These are phyloP conservation scores for Centella asiatica DNA, from an alignment of 129 eudicot genomes.

Conservation along the genomic window DNA sequence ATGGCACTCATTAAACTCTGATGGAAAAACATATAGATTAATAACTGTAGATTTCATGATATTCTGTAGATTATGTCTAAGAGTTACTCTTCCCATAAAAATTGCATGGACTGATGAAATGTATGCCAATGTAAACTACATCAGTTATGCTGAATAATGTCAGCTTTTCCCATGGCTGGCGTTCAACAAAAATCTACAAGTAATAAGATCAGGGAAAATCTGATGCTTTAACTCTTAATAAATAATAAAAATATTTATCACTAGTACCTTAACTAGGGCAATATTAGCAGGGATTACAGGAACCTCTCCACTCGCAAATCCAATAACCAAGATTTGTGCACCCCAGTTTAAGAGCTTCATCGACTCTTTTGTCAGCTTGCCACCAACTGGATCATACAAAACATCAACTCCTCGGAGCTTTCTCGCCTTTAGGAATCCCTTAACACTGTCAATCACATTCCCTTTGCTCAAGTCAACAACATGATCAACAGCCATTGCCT, in stretches of 20 bases:
- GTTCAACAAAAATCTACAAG: neutral
- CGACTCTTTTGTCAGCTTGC: conserved; percentile 83
- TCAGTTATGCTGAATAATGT: too few species aligned
- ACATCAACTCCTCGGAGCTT: conserved; percentile 93
- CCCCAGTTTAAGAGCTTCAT: conserved; percentile 91
- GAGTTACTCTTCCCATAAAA: neutral
- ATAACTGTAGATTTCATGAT: too few species aligned
- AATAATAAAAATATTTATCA: neutral
- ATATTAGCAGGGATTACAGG: conserved; percentile 93
- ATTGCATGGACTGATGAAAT: neutral
- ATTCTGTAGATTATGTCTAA: neutral
- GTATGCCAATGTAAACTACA: neutral
- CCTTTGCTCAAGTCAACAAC: conserved; percentile 71
- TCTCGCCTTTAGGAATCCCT: conserved; percentile 59
- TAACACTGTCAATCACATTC: conserved; percentile 59
- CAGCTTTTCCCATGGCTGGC: neutral
- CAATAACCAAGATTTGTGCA: conserved; percentile 89
- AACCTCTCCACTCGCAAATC: conserved; percentile 97
- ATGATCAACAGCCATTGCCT: conserved; percentile 82
- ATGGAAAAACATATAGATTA: too few species aligned
- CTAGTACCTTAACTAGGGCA: conserved; percentile 88
- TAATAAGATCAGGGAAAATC: neutral
- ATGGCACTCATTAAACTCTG: too few species aligned
- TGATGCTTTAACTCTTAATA: neutral
- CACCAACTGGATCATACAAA: conserved; percentile 98